A percentile compares a stretch with the other conserved stretches of the same genome.
These are phyloP conservation scores for Chaetomium cochliodes DNA, from an alignment of 495 filamentous ascomycete genomes.

Conservation along the genomic window DNA sequence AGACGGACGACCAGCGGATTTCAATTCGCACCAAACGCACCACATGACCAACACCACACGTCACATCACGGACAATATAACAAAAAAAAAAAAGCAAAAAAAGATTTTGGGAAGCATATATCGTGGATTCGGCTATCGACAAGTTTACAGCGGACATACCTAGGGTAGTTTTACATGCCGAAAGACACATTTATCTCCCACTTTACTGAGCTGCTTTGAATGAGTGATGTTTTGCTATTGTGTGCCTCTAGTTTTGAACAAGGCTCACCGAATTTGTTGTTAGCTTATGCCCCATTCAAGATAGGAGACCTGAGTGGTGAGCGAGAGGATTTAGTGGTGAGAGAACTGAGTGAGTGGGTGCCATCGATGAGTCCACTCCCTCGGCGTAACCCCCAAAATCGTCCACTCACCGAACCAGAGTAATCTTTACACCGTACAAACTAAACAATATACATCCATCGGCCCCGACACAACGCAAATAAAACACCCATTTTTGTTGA, in stretches of 20 bases:
- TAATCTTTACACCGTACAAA: too few relatives aligned
- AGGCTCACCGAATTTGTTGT: not conserved
- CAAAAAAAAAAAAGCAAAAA: constrained; percentile 21
- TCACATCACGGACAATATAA: not conserved
- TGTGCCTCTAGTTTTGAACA: too few relatives aligned
- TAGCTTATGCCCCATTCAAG: not conserved
- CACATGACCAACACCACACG: constrained; percentile 5
- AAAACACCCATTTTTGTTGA: not conserved
- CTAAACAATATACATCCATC: too few relatives aligned
- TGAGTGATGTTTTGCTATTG: not conserved
- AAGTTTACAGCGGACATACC: constrained; percentile 24
- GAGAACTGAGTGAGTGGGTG: too few relatives aligned
- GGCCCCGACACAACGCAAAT: not conserved
- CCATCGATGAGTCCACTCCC: too few relatives aligned
- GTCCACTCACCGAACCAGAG: too few relatives aligned
- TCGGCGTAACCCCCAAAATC: too few relatives aligned
- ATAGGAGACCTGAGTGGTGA: too few relatives aligned
- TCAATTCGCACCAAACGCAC: not conserved
- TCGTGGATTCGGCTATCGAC: constrained; percentile 21
- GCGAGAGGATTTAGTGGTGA: too few relatives aligned
- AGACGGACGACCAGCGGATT: not conserved
- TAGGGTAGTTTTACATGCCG: constrained; percentile 28
- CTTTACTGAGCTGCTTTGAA: not conserved
- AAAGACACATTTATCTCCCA: constrained; percentile 20
- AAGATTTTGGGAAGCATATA: constrained; percentile 21